phyloP scores from a whole-genome alignment of 163 green algal species.

The Volvox carteri region DNA sequence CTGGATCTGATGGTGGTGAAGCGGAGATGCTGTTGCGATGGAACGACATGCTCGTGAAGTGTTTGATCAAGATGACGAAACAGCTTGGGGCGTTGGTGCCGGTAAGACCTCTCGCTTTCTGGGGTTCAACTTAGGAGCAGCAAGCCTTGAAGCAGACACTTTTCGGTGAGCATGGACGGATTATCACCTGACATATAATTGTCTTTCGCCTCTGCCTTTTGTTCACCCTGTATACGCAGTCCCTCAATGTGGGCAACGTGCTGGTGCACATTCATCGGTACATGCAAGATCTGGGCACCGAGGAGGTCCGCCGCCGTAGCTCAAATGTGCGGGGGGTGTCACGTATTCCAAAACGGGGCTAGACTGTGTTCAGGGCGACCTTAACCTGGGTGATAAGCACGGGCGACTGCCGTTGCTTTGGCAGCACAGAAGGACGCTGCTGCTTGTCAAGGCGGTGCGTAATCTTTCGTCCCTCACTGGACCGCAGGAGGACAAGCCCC shows the following conservation, averaged over 20 bases:
- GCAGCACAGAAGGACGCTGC: no score
- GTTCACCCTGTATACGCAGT: constrained; percentile 30
- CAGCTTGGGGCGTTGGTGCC: constrained; percentile 79
- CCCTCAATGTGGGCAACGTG: constrained; percentile 79
- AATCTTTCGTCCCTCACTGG: background rate
- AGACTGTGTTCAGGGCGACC: no score
- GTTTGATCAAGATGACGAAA: constrained; percentile 98
- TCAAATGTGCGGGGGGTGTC: constrained; percentile 33
- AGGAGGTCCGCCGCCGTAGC: constrained; percentile 89
- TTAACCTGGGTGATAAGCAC: no score
- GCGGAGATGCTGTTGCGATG: constrained; percentile 64
- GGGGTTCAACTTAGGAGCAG: no score
- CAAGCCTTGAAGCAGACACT: no score
- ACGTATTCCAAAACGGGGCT: no score
- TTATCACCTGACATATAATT: no score
- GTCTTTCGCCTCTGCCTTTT: background rate
- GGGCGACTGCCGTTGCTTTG: no score
- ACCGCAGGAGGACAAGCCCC: constrained; percentile 91
- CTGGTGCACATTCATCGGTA: constrained; percentile 92
- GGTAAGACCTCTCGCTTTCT: constrained; percentile 50
- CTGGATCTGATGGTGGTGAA: background rate
- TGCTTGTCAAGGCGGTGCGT: no score
- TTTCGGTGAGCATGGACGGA: no score
- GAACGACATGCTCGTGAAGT: constrained; percentile 95
- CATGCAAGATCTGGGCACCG: constrained; percentile 87